A percentile compares a stretch with the other conserved stretches of the same genome.
phyloP scores from a whole-genome alignment of 208 protist species.

The Lotmaria passim region DNA sequence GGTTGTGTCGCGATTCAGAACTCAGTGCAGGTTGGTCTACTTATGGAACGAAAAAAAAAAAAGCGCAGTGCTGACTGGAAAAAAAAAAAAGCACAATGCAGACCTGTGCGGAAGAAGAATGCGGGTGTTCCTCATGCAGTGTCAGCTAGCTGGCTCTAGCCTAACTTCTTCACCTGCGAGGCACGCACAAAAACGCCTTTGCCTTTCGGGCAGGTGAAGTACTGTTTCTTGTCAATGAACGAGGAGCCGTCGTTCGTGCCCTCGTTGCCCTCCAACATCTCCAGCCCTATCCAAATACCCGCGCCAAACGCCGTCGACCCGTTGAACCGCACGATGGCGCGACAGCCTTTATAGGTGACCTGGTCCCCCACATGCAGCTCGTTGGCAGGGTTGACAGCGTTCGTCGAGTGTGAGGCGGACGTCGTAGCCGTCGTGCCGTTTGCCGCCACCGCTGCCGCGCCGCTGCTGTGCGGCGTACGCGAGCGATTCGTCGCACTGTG shows the following conservation, averaged over 20 bases:
- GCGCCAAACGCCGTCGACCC: slow-evolving; percentile 83
- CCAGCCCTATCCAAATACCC: slow-evolving; percentile 89
- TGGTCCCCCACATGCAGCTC: slow-evolving; percentile 77
- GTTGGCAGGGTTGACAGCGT: slow-evolving; percentile 59
- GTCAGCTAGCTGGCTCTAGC: too few species aligned
- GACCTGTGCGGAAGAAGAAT: too few species aligned
- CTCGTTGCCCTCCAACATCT: slow-evolving; percentile 91
- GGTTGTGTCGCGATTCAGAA: too few species aligned
- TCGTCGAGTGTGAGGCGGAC: slow-evolving; percentile 23
- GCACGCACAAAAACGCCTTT: slow-evolving; percentile 91
- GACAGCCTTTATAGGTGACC: slow-evolving; percentile 87
- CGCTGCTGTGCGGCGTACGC: slow-evolving; percentile 39
- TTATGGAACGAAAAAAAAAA: too few species aligned
- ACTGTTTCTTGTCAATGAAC: slow-evolving; percentile 92
- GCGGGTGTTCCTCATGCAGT: too few species aligned
- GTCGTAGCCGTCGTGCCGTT: not conserved
- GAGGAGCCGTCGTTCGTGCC: slow-evolving; percentile 90
- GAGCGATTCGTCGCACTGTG: slow-evolving; percentile 38
- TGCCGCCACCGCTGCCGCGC: not conserved
- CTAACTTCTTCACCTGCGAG: slow-evolving; percentile 81
- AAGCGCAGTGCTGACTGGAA: too few species aligned
- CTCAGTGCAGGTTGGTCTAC: too few species aligned
- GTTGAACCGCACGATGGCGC: slow-evolving; percentile 87
- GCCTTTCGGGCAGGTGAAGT: slow-evolving; percentile 90
- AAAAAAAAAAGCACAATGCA: too few species aligned